Evolutionary conservation across 305 asterid genomes (phyloP).

Genomic region (Fraxinus platypoda): DNA sequence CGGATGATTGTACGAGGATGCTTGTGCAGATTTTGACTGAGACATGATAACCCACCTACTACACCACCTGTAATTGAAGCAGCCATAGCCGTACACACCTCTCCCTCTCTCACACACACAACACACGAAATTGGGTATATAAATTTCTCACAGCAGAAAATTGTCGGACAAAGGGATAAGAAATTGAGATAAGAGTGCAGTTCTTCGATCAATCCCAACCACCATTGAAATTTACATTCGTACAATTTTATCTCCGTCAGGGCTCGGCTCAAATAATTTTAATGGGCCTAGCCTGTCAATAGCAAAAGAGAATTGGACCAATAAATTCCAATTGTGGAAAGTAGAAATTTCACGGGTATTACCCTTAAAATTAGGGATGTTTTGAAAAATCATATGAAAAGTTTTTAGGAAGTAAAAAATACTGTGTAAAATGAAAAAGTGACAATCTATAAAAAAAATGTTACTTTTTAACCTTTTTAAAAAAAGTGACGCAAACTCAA

Average conservation of each 20-base stretch:
- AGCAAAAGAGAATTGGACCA: neutral
- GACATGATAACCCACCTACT: slow-evolving; percentile 35
- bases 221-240: neutral
- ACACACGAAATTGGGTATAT: neutral
- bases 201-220: neutral
- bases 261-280: neutral
- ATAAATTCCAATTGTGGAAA: too few relatives aligned
- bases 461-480: too few relatives aligned
- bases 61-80: slow-evolving; percentile 49
- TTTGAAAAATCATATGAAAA: too few relatives aligned
- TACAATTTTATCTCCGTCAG: neutral
- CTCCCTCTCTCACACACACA: neutral
- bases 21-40: slow-evolving; percentile 35
- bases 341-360: too few relatives aligned
- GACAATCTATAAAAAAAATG: too few relatives aligned
- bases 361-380: too few relatives aligned
- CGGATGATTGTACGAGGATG: slow-evolving; percentile 45
- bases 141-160: neutral
- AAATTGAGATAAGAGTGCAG: slow-evolving; percentile 33
- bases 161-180: slow-evolving; percentile 28
- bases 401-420: too few relatives aligned
- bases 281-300: neutral
- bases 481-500: too few relatives aligned
- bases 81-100: slow-evolving; percentile 35
- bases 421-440: too few relatives aligned